These are phyloP conservation scores for Diaporthe citrichinensis DNA, from an alignment of 2,329 filamentous ascomycete genomes.

Conservation along the genomic window DNA sequence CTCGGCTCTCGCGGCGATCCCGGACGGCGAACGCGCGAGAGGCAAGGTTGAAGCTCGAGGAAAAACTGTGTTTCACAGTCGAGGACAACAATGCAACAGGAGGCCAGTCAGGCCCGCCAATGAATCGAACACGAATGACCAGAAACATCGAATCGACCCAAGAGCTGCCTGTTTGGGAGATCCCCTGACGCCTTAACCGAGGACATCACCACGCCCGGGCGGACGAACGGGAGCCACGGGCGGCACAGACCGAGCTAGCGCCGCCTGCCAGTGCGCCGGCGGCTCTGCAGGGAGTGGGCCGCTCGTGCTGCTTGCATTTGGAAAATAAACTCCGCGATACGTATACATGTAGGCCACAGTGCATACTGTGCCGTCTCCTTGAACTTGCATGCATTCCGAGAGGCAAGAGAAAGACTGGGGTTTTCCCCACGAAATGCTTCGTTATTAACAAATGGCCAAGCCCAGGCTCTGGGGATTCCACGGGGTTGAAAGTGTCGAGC, in stretches of 20 bases:
- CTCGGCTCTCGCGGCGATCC: conserved; percentile 36
- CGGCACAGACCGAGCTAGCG: conserved; percentile 33
- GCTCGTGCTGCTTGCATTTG: neutral
- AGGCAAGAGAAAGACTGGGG: conserved; percentile 6
- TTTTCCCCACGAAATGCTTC: conserved; percentile 1
- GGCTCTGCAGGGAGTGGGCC: conserved; percentile 27
- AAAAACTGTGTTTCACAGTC: neutral
- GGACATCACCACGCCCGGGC: conserved; percentile 26
- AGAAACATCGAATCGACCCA: neutral
- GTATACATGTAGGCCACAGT: neutral
- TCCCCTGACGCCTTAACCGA: conserved; percentile 25
- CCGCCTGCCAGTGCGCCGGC: neutral
- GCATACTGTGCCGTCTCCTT: neutral
- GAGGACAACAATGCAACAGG: neutral
- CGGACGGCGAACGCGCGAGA: conserved; percentile 22
- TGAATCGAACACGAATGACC: conserved; percentile 3
- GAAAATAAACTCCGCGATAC: neutral
- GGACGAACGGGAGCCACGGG: conserved; percentile 33
- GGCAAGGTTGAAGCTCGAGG: neutral
- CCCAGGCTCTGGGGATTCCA: conserved; percentile 15
- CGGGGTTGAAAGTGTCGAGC: neutral
- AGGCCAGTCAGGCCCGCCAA: neutral
- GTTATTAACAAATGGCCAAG: neutral
- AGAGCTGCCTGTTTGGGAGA: conserved; percentile 24
- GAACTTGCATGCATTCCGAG: neutral